These are phyloP conservation scores for Pythium dissimile DNA, from an alignment of 352 stramenopile species.

Conservation along the genomic window DNA sequence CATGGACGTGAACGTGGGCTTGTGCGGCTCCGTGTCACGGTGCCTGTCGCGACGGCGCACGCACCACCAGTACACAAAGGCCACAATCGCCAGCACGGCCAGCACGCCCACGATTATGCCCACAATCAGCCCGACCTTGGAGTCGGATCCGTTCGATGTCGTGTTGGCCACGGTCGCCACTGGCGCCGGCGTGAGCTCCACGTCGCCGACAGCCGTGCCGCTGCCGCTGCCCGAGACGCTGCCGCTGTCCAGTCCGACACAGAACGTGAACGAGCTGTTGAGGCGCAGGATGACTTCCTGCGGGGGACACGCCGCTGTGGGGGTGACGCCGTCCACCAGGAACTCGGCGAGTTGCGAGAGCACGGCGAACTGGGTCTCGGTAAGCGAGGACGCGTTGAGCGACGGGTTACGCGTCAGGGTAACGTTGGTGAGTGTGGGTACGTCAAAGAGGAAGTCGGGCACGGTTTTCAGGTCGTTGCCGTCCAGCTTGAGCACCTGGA, in stretches of 20 bases:
- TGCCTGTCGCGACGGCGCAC: background rate
- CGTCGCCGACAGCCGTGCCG: background rate
- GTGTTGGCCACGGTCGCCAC: background rate
- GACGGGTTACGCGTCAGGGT: slow-evolving; percentile 42
- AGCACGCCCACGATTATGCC: slow-evolving; percentile 17
- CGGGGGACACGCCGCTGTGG: slow-evolving; percentile 47
- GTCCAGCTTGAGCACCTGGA: slow-evolving; percentile 25
- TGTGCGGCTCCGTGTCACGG: slow-evolving; percentile 18
- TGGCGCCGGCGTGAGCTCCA: background rate
- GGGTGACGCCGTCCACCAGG: slow-evolving; percentile 46
- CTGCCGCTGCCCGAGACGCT: slow-evolving; percentile 6
- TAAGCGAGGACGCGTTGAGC: slow-evolving; percentile 47
- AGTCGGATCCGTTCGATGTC: background rate
- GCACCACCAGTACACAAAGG: slow-evolving; percentile 16
- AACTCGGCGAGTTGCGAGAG: slow-evolving; percentile 49
- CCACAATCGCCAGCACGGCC: slow-evolving; percentile 11
- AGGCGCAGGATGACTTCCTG: slow-evolving; percentile 38
- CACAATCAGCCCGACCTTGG: slow-evolving; percentile 18
- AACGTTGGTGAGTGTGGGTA: slow-evolving; percentile 47
- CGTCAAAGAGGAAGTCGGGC: slow-evolving; percentile 50
- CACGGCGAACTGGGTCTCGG: slow-evolving; percentile 44
- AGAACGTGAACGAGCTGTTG: slow-evolving; percentile 63
- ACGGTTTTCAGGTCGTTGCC: slow-evolving; percentile 44
- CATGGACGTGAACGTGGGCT: slow-evolving; percentile 23
- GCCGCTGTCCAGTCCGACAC: slow-evolving; percentile 27